Base-by-base conservation (phyloP, 495 filamentous ascomycete species). In the Penicillium diatomitis region DNA sequence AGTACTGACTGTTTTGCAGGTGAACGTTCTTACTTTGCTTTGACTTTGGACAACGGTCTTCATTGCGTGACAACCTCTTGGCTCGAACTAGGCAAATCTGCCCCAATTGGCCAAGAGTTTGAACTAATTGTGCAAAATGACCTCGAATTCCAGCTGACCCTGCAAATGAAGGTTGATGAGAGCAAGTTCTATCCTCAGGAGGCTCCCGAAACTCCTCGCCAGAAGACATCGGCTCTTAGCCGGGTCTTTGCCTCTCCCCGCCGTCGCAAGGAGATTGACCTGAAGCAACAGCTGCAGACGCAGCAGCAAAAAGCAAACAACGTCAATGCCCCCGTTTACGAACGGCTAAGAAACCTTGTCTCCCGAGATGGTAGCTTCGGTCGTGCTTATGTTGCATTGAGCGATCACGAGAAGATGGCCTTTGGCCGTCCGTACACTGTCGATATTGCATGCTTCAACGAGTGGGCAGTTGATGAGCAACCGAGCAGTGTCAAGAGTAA, bases 11-110 rank as follows among this genome's bases (percentile, higher is more conserved):
- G 9, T 0, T 31, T 27, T 28, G 3, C 53, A 92, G 88, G 83
- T 55, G 90, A 97, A 68, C 84, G 86, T 47, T 87, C 87, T 4
- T 88, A 87, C 70, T 98, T 98, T 69, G 85, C 89, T 43, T 76
- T 98, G 6, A 98, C 92, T 2, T 77, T 98, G 28, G 92, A 98
- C 68, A 98, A 98, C 57, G 92, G 92, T 29, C 78, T 98, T 3
- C 92, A 98, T 65, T 98, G 92, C 59, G 92, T 98, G 7, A 97
- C 92, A 1, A 98, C 92, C 5, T 81, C 89, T 0, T 97, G 90
- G 88, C 69, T 96, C 3, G 92, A 98, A 63, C 74, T 98, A 29
- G 94, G 90, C 42, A 87, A 86, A 50, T 90, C 83, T 38, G 94
- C 94, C 11, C 91, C 94, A 3, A 96, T 98, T 56, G 92, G 92